A percentile compares a stretch with the other conserved stretches of the same genome.
Conservation (phyloP, 1,139 yeast genomes). For the Pichia sp. region DNA sequence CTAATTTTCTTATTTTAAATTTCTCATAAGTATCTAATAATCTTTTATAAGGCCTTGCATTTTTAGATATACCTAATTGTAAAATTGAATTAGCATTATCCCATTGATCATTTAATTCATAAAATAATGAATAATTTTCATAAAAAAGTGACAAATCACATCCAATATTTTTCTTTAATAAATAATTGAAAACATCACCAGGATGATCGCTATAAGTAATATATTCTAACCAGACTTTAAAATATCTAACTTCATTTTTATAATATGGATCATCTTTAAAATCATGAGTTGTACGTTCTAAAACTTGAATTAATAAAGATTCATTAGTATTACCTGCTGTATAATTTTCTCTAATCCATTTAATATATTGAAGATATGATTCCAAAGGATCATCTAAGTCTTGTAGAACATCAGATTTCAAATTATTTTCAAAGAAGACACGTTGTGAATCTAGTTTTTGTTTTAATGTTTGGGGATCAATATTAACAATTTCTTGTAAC, state of each 20-base stretch:
- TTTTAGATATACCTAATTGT: slow-evolving; percentile 49
- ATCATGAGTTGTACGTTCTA: slow-evolving; percentile 68
- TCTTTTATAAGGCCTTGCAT: slow-evolving; percentile 61
- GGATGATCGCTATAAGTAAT: slow-evolving; percentile 66
- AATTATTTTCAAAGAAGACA: slow-evolving; percentile 24
- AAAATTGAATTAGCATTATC: slow-evolving; percentile 62
- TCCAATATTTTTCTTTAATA: slow-evolving; percentile 74
- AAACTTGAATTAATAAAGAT: slow-evolving; percentile 58
- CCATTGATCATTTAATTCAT: slow-evolving; percentile 48
- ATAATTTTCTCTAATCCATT: slow-evolving; percentile 61
- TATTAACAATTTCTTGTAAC: slow-evolving; percentile 42
- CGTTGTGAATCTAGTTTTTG: slow-evolving; percentile 34
- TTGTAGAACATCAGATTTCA: slow-evolving; percentile 39
- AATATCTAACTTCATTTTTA: slow-evolving; percentile 75
- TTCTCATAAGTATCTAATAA: slow-evolving; percentile 44
- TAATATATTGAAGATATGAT: slow-evolving; percentile 63
- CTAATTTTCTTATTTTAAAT: slow-evolving; percentile 36
- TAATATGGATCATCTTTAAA: slow-evolving; percentile 63
- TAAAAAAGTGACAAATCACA: slow-evolving; percentile 60
- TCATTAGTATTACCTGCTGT: slow-evolving; percentile 66
- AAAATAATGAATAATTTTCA: slow-evolving; percentile 68
- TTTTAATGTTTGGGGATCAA: slow-evolving; percentile 29
- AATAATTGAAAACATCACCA: slow-evolving; percentile 62
- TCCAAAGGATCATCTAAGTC: slow-evolving; percentile 75
- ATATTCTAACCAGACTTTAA: slow-evolving; percentile 76